phyloP scores from a whole-genome alignment of 1,284 basidiomycete genomes.

The Microbotryum intermedium region DNA sequence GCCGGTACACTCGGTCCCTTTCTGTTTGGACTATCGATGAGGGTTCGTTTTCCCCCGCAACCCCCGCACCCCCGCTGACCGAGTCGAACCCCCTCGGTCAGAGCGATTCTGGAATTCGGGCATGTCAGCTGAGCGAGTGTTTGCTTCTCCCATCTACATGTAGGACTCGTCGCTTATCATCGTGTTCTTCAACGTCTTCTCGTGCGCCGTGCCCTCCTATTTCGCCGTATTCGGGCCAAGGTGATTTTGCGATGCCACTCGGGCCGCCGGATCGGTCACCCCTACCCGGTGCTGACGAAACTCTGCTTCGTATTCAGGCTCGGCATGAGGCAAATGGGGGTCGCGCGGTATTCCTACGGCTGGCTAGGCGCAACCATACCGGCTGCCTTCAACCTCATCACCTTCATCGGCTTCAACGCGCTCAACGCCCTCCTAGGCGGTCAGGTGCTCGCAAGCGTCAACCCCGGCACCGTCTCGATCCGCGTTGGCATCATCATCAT shows the following conservation, averaged over 20 bases:
- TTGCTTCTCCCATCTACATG: background rate
- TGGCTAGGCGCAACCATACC: slow-evolving; percentile 59
- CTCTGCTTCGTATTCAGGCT: background rate
- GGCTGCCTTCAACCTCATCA: slow-evolving; percentile 55
- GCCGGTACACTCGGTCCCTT: slow-evolving; percentile 24
- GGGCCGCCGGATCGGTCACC: background rate
- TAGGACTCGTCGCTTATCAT: slow-evolving; percentile 60
- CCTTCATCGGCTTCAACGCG: slow-evolving; percentile 58
- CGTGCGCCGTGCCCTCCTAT: slow-evolving; percentile 51
- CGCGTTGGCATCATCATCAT: slow-evolving; percentile 81
- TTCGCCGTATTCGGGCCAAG: slow-evolving; percentile 41
- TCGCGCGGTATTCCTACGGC: slow-evolving; percentile 51
- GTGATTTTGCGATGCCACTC: background rate
- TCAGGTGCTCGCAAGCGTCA: slow-evolving; percentile 64
- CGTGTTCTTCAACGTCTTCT: slow-evolving; percentile 63
- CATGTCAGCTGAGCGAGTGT: background rate
- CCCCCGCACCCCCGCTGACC: background rate
- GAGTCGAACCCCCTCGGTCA: background rate
- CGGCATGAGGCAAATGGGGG: slow-evolving; percentile 80
- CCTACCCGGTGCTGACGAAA: slow-evolving; percentile 30
- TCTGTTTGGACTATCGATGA: background rate
- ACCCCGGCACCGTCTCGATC: slow-evolving; percentile 47
- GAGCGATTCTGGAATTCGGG: background rate
- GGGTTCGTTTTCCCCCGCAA: too few species aligned
- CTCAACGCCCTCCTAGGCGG: slow-evolving; percentile 70